Conservation (phyloP, 78 protist species). For the Thecamonas trahens region DNA sequence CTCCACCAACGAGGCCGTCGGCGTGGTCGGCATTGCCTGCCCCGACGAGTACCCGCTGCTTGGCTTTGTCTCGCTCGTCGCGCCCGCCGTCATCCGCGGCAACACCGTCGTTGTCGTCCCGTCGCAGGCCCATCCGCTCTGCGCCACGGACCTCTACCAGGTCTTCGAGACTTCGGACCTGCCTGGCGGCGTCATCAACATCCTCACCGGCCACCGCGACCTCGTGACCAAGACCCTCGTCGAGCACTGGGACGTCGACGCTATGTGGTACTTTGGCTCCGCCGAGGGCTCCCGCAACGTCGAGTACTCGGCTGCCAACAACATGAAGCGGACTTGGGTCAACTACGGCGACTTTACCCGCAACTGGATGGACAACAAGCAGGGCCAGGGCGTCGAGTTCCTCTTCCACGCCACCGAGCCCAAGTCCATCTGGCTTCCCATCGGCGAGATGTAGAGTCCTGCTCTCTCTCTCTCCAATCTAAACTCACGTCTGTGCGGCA, state of each 20-base stretch:
- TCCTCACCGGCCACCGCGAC: slow-evolving; percentile 5
- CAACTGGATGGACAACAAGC: neutral
- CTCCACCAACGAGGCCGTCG: slow-evolving; percentile 21
- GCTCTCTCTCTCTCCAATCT: no score
- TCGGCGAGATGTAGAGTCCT: neutral
- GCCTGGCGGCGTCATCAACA: slow-evolving; percentile 17
- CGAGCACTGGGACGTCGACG: slow-evolving; percentile 8
- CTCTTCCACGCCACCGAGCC: neutral
- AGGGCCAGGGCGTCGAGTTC: slow-evolving; percentile 9
- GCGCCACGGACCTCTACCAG: slow-evolving; percentile 19
- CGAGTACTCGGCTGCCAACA: slow-evolving; percentile 7
- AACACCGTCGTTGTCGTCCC: slow-evolving; percentile 16
- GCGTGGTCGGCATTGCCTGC: slow-evolving; percentile 10
- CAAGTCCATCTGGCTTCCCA: slow-evolving; percentile 21
- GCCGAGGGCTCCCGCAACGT: slow-evolving; percentile 1
- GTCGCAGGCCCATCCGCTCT: neutral
- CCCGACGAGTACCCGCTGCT: slow-evolving; percentile 12
- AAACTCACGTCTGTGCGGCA: no score
- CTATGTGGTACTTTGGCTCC: slow-evolving; percentile 16
- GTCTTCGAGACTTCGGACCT: slow-evolving; percentile 20
- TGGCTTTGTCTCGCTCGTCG: slow-evolving; percentile 7
- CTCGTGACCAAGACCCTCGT: neutral
- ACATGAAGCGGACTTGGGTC: slow-evolving; percentile 24
- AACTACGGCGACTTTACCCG: slow-evolving; percentile 3
- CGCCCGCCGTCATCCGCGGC: slow-evolving; percentile 15